Percentiles rank a stretch among this genome's conserved stretches.
phyloP scores from a whole-genome alignment of 1,284 basidiomycete species.

The Ceratobasidium theobromae region DNA sequence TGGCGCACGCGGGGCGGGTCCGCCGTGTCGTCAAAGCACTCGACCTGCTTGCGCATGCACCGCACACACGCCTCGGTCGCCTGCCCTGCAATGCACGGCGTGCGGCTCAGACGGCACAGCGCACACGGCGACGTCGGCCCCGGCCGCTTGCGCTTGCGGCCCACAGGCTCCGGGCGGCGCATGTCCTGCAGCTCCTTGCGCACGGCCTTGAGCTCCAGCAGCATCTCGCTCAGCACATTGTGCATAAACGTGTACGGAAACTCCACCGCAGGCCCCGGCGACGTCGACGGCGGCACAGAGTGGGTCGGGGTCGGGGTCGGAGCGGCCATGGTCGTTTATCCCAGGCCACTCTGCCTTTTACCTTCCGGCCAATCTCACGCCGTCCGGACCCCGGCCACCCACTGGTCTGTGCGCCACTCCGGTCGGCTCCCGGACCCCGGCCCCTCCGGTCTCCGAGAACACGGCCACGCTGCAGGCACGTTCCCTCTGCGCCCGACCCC shows the following conservation, averaged over 20 bases:
- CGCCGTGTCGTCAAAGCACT: constrained; percentile 19
- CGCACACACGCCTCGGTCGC: constrained; percentile 24
- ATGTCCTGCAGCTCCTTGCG: constrained; percentile 6
- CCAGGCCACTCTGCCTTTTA: too few species aligned
- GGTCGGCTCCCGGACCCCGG: too few species aligned
- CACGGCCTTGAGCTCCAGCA: constrained; percentile 10
- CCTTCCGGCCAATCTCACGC: too few species aligned
- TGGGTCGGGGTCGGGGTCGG: constrained; percentile 8
- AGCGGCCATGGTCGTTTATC: too few species aligned
- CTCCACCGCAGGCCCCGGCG: constrained; percentile 5
- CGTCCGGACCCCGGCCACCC: too few species aligned
- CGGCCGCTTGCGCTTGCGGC: constrained; percentile 29
- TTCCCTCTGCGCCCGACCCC: too few species aligned
- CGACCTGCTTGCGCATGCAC: constrained; percentile 25
- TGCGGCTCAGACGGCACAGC: constrained; percentile 25
- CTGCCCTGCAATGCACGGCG: constrained; percentile 9
- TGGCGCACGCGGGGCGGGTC: constrained; percentile 14
- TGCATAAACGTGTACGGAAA: constrained; percentile 24
- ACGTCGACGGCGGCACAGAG: constrained; percentile 10
- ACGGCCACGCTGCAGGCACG: too few species aligned
- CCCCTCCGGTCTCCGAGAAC: too few species aligned
- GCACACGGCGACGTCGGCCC: constrained; percentile 10
- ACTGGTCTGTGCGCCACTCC: too few species aligned
- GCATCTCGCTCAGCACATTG: constrained; percentile 9
- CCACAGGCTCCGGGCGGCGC: background rate